Evolutionary conservation across 2,329 filamentous ascomycete species (phyloP), one percentile per base, ranked within the genome.

Genomic region (Arthrobotrys megalospora): DNA sequence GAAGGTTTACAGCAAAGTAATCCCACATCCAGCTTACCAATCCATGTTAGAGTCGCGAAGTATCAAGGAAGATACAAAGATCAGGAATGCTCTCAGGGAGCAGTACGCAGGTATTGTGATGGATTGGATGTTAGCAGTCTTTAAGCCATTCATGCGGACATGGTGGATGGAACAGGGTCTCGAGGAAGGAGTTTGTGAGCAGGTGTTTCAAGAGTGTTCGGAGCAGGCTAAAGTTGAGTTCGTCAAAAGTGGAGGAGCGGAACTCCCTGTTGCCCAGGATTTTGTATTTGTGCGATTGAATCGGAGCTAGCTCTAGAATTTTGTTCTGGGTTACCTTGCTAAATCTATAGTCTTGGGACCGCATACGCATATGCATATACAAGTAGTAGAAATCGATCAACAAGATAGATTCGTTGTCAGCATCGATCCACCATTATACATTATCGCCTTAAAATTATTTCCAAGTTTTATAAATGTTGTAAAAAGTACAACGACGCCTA

Each of bases 161-260:
- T 62, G 63, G 63, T 76, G 63, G 63, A 63, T 67, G 1, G 21
- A 68, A 38, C 16, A 43, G 24, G 71, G 50, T n/a, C 45, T 76
- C 16, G 28, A 63, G 5, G 63, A 47, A 24, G 52, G 12, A 5
- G 5, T 45, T 0, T 52, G 41, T n/a, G 63, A 68, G n/a, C 12
- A 63, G 12, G 11, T 68, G 14, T 68, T 67, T 36, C 43, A 45
- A 28, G 52, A 76, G 11, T 76, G 62, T 28, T 52, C 64, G 21
- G 8, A 24, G 12, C 3, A 63, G 11, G 63, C 71, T 1, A 67
- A 67, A 38, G 21, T 43, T 1, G 63, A 63, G 21, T 53, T 76
- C 36, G 45, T 34, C 8, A 67, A 41, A 8, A 45, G 28, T 45
- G 71, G 63, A n/a, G 63, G 71, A 1, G 21, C 55, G 16, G 11